These are phyloP conservation scores for Xylaria sp. DNA, from an alignment of 2,329 filamentous ascomycete genomes.

Conservation along the genomic window DNA sequence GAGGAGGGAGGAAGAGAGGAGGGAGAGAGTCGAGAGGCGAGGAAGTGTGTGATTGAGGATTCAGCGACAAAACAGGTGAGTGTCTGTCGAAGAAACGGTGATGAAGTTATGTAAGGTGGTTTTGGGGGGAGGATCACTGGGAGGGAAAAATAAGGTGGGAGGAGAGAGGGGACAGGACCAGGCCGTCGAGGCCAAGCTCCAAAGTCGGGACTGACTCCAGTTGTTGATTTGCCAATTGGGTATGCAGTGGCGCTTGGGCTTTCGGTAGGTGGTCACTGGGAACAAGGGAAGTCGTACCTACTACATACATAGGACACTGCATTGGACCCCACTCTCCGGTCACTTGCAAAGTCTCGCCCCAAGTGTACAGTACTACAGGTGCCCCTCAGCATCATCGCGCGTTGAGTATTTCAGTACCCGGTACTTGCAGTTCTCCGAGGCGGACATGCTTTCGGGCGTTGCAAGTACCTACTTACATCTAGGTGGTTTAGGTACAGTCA, in stretches of 20 bases:
- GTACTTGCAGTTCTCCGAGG: background rate
- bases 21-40: conserved; percentile 33
- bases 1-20: conserved; percentile 21
- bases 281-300: conserved; percentile 24
- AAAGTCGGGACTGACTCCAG: conserved; percentile 35
- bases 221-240: conserved; percentile 40
- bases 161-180: conserved; percentile 32
- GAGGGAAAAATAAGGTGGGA: conserved; percentile 38
- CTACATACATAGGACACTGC: conserved; percentile 2
- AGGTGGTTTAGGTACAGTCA: background rate
- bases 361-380: background rate
- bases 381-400: conserved; percentile 20
- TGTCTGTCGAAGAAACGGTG: conserved; percentile 38
- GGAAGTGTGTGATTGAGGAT: conserved; percentile 34
- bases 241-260: conserved; percentile 37
- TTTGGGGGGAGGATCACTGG: conserved; percentile 30
- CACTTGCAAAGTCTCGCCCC: background rate
- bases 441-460: background rate
- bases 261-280: conserved; percentile 18
- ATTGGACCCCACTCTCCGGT: background rate
- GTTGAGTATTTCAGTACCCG: background rate
- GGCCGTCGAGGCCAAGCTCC: conserved; percentile 34
- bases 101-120: conserved; percentile 39
- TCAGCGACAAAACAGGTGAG: conserved; percentile 34
- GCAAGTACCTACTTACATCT: background rate